Base-by-base conservation (phyloP, 1,139 yeast genomes). In the Saccharomycopsis hybrid region DNA sequence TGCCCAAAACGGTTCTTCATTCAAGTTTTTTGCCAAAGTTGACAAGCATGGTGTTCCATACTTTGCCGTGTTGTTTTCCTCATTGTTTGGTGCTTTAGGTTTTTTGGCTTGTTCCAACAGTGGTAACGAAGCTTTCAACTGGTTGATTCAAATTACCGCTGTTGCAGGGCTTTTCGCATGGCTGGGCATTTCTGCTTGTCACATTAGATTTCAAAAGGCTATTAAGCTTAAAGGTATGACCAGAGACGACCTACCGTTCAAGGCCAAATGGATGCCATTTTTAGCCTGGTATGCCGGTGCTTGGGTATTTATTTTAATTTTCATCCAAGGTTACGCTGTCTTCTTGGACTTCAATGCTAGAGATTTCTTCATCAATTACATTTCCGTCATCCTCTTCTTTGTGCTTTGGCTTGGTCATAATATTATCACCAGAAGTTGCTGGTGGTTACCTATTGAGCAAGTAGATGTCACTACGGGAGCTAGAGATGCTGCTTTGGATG, bases 111-210 rank as follows among this genome's bases (percentile, higher is more conserved):
- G 79, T 53, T 73, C 82, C 27, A 66, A 74, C 24, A 66, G 71
- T 50, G 94, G 95, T 48, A 69, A 71, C 33, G 71, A 75, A 13
- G 97, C 89, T 7, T 90, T 89, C 70, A 69, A 75, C 58, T 90
- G 96, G 90, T 76, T 90, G 56, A 76, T 88, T 58, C 87, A 86
- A 66, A 81, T 90, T 57, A 77, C 88, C 36, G 85, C 88, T 28
- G 83, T 84, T 44, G 81, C 89, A 4, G 90, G 90, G 47, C 72
- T 83, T 59, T 79, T 83, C 57, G 76, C 86, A 5, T 84, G 92
- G 92, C 76, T 82, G 50, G 76, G 80, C 65, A 83, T 84, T 54
- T 73, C 82, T 5, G 65, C 75, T 48, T 73, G 85, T 41, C 90
- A 83, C 63, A 69, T 84, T 49, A 71, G 87, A 62, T 84, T 83